A percentile compares a stretch with the other conserved stretches of the same genome.
Evolutionary conservation across 2,329 filamentous ascomycete species (phyloP).

Genomic region (Pseudocercospora macadamiae): DNA sequence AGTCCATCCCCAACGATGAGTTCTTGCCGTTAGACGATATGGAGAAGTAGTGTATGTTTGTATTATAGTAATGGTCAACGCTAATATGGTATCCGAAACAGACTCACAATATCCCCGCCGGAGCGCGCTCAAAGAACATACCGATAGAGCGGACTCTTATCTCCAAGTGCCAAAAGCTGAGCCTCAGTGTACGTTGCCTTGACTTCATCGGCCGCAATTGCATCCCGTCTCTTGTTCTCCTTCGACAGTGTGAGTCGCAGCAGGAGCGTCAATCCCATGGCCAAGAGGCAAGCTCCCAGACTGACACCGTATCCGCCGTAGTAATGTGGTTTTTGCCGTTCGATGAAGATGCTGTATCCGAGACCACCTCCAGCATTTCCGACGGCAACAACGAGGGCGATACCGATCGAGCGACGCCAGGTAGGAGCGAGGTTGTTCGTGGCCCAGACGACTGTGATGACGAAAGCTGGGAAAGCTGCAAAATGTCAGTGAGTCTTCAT

Average conservation of each 20-base stretch:
- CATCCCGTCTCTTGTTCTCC: slow-evolving; percentile 39
- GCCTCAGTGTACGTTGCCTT: slow-evolving; percentile 41
- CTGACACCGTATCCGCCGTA: not conserved
- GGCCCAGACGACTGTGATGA: not conserved
- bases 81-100: too few species aligned
- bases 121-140: slow-evolving; percentile 30
- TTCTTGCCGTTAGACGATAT: too few species aligned
- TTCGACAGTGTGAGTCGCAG: not conserved
- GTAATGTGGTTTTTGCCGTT: not conserved
- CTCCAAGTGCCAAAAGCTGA: slow-evolving; percentile 43
- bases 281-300: not conserved
- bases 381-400: not conserved
- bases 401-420: not conserved
- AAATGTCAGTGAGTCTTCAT: not conserved
- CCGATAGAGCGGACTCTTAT: slow-evolving; percentile 44
- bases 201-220: slow-evolving; percentile 39
- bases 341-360: not conserved
- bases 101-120: not conserved
- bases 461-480: not conserved
- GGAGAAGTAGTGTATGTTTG: too few species aligned
- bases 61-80: too few species aligned
- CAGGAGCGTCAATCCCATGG: not conserved
- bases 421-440: not conserved
- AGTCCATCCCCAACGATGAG: too few species aligned
- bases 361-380: not conserved